phyloP scores from a whole-genome alignment of 129 eudicot species.

The Dittrichia graveolens region DNA sequence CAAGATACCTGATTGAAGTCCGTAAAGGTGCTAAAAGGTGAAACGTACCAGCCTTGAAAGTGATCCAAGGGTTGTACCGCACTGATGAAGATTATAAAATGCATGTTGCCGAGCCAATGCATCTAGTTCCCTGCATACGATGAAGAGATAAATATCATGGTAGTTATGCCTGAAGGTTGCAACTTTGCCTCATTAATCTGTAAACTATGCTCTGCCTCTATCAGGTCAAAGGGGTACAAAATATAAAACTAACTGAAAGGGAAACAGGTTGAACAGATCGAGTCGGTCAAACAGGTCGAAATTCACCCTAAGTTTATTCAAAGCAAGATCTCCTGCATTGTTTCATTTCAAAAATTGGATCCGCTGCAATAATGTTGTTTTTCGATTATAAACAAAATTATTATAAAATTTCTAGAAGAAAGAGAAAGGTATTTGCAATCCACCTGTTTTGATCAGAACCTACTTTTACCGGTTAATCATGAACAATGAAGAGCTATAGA shows the following conservation, averaged over 20 bases:
- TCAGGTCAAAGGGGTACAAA: too few species aligned
- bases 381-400: not conserved
- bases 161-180: not conserved
- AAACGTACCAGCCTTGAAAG: constrained; percentile 89
- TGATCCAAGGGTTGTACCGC: constrained; percentile 96
- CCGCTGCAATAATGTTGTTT: not conserved
- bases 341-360: not conserved
- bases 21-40: constrained; percentile 4
- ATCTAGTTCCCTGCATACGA: constrained; percentile 82
- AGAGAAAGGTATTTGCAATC: too few species aligned
- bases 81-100: constrained; percentile 86
- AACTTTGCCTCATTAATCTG: not conserved
- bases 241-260: not conserved
- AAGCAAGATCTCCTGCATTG: not conserved
- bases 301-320: not conserved
- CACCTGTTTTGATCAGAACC: too few species aligned
- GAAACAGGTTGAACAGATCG: not conserved
- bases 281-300: not conserved
- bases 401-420: not conserved
- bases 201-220: too few species aligned
- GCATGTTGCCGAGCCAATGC: constrained; percentile 89
- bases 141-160: constrained; percentile 12
- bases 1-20: constrained; percentile 7
- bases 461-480: too few species aligned
- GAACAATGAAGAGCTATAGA: constrained; percentile 1